These are phyloP conservation scores for Penicillium sp. DNA, from an alignment of 2,329 filamentous ascomycete genomes.

Conservation along the genomic window DNA sequence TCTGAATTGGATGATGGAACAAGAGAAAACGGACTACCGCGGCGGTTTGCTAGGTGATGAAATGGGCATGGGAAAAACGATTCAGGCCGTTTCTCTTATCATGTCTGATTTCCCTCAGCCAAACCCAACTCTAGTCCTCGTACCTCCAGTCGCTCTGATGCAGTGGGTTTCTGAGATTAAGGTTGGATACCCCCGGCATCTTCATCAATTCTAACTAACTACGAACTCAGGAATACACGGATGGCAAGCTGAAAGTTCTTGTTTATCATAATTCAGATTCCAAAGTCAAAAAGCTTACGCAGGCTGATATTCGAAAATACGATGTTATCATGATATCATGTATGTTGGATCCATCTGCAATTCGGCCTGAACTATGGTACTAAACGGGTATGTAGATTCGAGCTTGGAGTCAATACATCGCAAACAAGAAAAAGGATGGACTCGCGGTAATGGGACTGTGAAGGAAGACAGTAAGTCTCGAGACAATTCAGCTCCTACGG, in stretches of 20 bases:
- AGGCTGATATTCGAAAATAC: slow-evolving; percentile 73
- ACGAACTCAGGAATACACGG: slow-evolving; percentile 60
- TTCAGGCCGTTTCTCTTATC: slow-evolving; percentile 94
- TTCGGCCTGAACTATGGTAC: not conserved
- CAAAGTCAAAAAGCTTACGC: slow-evolving; percentile 73
- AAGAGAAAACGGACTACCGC: slow-evolving; percentile 81
- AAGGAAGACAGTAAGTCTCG: slow-evolving; percentile 63
- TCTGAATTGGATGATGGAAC: slow-evolving; percentile 87
- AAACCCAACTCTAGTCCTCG: slow-evolving; percentile 79
- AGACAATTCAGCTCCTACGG: not conserved
- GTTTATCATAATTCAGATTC: slow-evolving; percentile 85
- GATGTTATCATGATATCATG: slow-evolving; percentile 98
- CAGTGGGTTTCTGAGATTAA: slow-evolving; percentile 86
- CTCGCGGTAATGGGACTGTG: slow-evolving; percentile 72
- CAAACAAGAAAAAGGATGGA: slow-evolving; percentile 89
- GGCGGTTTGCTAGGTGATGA: slow-evolving; percentile 93
- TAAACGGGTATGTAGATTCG: slow-evolving; percentile 36
- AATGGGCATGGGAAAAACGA: slow-evolving; percentile 98
- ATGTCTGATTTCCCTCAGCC: slow-evolving; percentile 94
- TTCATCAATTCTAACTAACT: slow-evolving; percentile 1
- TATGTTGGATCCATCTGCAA: slow-evolving; percentile 45
- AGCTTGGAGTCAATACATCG: slow-evolving; percentile 86
- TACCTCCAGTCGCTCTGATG: slow-evolving; percentile 91
- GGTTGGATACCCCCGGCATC: slow-evolving; percentile 40
- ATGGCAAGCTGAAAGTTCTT: slow-evolving; percentile 84